phyloP scores from a whole-genome alignment of 164 flowering plant species.

The Stephania japonica region DNA sequence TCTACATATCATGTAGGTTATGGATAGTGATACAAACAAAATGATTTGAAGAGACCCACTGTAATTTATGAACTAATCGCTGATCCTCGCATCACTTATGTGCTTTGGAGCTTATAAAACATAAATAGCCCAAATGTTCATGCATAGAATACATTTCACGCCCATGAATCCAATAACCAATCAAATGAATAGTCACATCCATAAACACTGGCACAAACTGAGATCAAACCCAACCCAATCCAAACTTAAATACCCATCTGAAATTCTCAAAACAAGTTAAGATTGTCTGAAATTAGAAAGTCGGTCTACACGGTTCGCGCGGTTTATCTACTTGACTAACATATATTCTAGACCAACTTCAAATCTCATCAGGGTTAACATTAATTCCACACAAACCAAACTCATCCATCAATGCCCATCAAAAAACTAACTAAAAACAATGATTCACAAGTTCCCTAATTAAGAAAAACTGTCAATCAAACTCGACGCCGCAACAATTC shows the following conservation, averaged over 20 bases:
- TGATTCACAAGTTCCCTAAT: background rate
- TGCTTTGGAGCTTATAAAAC: background rate
- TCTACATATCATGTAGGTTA: background rate
- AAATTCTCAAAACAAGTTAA: background rate
- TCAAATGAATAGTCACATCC: background rate
- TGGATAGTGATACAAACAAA: background rate
- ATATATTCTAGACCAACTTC: no score
- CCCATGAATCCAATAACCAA: background rate
- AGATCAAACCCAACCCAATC: background rate
- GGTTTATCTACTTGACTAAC: conserved; percentile 2
- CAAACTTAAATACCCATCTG: background rate
- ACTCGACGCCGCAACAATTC: background rate
- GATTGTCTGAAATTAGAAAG: background rate
- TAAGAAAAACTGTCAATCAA: background rate
- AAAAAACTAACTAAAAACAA: background rate
- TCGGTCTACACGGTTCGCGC: background rate
- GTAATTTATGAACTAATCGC: background rate
- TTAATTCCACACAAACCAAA: background rate
- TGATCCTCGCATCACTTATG: background rate
- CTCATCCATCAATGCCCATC: background rate
- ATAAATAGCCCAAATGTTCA: background rate
- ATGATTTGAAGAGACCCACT: background rate
- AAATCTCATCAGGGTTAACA: no score
- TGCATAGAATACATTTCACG: background rate
- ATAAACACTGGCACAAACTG: conserved; percentile 1